phyloP scores from a whole-genome alignment of 345 rosid species.

The Rhizophora apiculata region DNA sequence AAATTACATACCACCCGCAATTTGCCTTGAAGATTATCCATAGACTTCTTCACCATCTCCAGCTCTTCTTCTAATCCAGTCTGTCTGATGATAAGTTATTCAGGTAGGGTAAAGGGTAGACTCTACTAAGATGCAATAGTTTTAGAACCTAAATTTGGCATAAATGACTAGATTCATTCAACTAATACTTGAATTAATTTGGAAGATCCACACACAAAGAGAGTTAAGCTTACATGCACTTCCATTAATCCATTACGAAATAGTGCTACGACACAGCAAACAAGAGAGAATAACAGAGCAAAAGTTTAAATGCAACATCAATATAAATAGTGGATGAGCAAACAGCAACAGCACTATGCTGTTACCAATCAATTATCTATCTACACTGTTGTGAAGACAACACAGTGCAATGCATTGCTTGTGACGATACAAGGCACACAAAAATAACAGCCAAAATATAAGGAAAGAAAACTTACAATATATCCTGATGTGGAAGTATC shows the following conservation, averaged over 20 bases:
- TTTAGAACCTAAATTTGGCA: slow-evolving; percentile 8
- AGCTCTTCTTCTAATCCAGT: slow-evolving; percentile 84
- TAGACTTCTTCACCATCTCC: slow-evolving; percentile 49
- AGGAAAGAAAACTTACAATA: slow-evolving; percentile 55
- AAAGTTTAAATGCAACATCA: background rate
- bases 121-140: background rate
- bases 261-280: background rate
- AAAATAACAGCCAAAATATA: slow-evolving; percentile 3
- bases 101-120: slow-evolving; percentile 9
- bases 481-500: slow-evolving; percentile 75
- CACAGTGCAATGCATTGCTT: background rate
- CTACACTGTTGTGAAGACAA: background rate
- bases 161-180: slow-evolving; percentile 11
- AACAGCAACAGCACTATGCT: background rate
- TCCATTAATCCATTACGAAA: background rate
- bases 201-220: background rate
- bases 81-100: slow-evolving; percentile 90
- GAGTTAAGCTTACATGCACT: background rate
- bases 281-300: background rate
- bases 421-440: too few species aligned
- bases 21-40: slow-evolving; percentile 73
- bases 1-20: slow-evolving; percentile 58
- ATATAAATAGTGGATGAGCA: background rate
- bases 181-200: background rate
- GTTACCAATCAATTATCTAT: too few species aligned